Evolutionary conservation across 768 basidiomycete genomes (phyloP), one percentile per base, ranked within the genome.

Genomic region (Suillus brevipes): DNA sequence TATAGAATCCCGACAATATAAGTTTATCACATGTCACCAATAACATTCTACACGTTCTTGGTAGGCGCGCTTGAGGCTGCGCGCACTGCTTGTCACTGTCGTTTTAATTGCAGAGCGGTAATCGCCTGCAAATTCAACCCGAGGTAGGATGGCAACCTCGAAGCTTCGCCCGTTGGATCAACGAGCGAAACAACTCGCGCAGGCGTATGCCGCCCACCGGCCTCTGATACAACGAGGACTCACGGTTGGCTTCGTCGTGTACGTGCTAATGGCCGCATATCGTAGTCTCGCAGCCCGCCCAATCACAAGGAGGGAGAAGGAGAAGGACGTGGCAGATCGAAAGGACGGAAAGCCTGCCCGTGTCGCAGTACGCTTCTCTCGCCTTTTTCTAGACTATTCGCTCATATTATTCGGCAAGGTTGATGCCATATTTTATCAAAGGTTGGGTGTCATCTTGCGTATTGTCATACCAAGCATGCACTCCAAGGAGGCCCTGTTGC

Each of bases 371-470:
- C 73, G 88, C 78, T 36, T 62, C 45, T 56, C 50, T 25, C 14
- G 40, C 23, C 45, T 38, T n/a, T 16, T 9, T 31, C 62, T 18
- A 6, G 50, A 28, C 45, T 47, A 13, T 20, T 13, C 4, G n/a
- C 20, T 63, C 57, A 57, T 53, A 36, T 34, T n/a, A 53, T 16
- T 12, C 1, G 45, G 16, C 57, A 71, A 95, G 89, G 90, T 97
- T n/a, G 97, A 98, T 75, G 91, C 91, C 2, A 74, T 93, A 23
- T 99, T 99, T 79, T 96, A 95, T 72, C 84, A 88, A 66, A 87
- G 94, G 10, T 83, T 99, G 23, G 83, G 85, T 28, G 78, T 78
- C 37, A 89, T 99, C 59, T 81, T 97, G 43, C 84, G 87, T 23
- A 97, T 99, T 58, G 91, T 96, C 25, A 94, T 98, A 63, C 97